Evolutionary conservation across 768 basidiomycete species (phyloP).

Genomic region (Naganishia kalamii): DNA sequence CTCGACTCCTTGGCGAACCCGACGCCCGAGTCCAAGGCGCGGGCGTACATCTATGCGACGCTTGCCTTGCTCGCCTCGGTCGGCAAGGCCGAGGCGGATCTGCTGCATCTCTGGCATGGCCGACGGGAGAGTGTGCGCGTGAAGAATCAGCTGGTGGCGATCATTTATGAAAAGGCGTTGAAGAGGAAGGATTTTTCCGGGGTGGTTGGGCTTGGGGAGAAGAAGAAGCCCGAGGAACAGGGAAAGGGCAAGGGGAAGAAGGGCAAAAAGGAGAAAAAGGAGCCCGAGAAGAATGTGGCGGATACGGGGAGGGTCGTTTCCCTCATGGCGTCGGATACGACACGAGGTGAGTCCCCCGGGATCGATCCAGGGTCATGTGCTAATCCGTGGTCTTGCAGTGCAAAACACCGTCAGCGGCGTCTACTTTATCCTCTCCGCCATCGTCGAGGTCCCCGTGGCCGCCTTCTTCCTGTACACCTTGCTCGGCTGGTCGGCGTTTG

Average conservation of each 20-base stretch:
- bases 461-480: constrained; percentile 48
- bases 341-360: constrained; percentile 31
- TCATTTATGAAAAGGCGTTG: constrained; percentile 80
- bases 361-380: neutral
- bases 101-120: constrained; percentile 55
- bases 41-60: constrained; percentile 72
- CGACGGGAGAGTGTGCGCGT: constrained; percentile 69
- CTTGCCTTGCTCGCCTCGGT: constrained; percentile 63
- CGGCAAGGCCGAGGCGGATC: constrained; percentile 50
- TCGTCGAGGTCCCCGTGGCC: constrained; percentile 45
- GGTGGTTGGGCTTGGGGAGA: constrained; percentile 48
- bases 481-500: constrained; percentile 62
- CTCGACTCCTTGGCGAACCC: constrained; percentile 44
- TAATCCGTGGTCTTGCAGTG: constrained; percentile 19
- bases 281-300: constrained; percentile 75
- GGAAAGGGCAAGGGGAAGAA: constrained; percentile 15
- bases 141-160: constrained; percentile 61
- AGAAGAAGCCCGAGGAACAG: constrained; percentile 47
- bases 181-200: constrained; percentile 79
- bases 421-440: constrained; percentile 23
- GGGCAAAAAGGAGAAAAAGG: constrained; percentile 35
- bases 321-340: constrained; percentile 18
- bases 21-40: constrained; percentile 53
- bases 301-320: constrained; percentile 55
- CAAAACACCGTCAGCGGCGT: constrained; percentile 31